A percentile compares a stretch with the other conserved stretches of the same genome.
Evolutionary conservation across 768 basidiomycete genomes (phyloP).

Genomic region (Rhizopogon vinicolor): DNA sequence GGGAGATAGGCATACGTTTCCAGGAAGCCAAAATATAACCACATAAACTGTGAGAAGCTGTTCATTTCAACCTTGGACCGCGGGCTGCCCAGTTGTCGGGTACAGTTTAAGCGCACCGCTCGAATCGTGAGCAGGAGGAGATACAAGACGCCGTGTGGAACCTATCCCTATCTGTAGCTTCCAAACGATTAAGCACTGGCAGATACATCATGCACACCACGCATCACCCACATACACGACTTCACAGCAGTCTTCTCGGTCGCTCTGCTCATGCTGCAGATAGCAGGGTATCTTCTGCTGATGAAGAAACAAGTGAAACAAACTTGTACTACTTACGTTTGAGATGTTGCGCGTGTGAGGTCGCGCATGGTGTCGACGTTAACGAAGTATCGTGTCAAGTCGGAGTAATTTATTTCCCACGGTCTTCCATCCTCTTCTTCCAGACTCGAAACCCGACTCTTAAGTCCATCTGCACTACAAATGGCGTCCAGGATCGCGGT

Average conservation of each 20-base stretch:
- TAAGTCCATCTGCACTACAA: constrained; percentile 6
- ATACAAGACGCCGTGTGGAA: not conserved
- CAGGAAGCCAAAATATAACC: not conserved
- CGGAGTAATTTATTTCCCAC: constrained; percentile 30
- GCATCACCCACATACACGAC: too few species aligned
- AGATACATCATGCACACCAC: too few species aligned
- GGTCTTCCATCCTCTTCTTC: constrained; percentile 6
- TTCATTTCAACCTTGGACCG: not conserved
- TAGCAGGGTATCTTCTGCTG: too few species aligned
- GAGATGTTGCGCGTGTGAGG: too few species aligned
- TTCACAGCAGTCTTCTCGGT: too few species aligned
- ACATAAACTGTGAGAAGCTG: not conserved
- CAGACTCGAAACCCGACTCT: constrained; percentile 4
- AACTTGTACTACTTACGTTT: too few species aligned
- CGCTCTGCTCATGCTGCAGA: too few species aligned
- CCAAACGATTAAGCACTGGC: too few species aligned
- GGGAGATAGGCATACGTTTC: too few species aligned
- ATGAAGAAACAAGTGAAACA: too few species aligned
- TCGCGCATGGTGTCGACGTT: too few species aligned
- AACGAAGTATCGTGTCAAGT: constrained; percentile 17
- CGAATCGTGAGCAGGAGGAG: not conserved
- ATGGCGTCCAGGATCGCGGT: constrained; percentile 76
- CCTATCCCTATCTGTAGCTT: too few species aligned
- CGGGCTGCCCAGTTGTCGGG: not conserved
- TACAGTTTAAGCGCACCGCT: not conserved